phyloP scores from a whole-genome alignment of 1,284 basidiomycete genomes.

The Bjerkandera adusta region DNA sequence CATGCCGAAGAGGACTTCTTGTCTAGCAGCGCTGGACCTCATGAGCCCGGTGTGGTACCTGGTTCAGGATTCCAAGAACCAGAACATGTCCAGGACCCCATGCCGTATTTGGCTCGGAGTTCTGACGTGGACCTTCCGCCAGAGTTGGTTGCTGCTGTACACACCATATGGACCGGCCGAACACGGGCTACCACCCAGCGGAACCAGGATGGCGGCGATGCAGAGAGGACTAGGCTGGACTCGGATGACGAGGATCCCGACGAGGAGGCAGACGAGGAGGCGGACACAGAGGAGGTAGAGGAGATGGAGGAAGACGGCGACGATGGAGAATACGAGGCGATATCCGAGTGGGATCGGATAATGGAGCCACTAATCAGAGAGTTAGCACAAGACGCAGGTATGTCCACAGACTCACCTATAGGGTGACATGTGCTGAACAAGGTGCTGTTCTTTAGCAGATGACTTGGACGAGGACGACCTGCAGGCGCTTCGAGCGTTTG shows the following conservation, averaged over 20 bases:
- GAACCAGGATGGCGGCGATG: too few relatives aligned
- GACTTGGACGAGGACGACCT: conserved; percentile 16
- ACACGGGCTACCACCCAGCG: neutral
- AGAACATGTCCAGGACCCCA: neutral
- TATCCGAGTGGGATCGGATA: conserved; percentile 21
- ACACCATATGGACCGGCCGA: neutral
- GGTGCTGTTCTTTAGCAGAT: conserved; percentile 4
- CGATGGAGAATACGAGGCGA: conserved; percentile 11
- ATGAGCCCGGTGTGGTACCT: neutral
- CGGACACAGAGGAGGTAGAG: conserved; percentile 1
- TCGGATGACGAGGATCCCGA: conserved; percentile 1
- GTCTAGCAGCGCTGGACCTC: neutral
- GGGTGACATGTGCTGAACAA: too few relatives aligned
- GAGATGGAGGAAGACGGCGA: conserved; percentile 11
- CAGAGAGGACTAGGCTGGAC: too few relatives aligned
- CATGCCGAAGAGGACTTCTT: too few relatives aligned
- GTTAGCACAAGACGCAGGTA: conserved; percentile 18
- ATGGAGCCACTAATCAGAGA: conserved; percentile 21
- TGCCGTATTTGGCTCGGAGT: neutral
- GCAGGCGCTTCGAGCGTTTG: conserved; percentile 15
- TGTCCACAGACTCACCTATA: conserved; percentile 8
- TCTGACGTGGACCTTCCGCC: neutral
- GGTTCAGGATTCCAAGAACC: neutral
- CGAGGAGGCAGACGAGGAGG: conserved; percentile 10
- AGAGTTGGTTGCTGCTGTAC: neutral